A percentile compares a stretch with the other conserved stretches of the same genome.
Evolutionary conservation across 2,329 filamentous ascomycete genomes (phyloP).

Genomic region (Colletotrichum euphorbiae): DNA sequence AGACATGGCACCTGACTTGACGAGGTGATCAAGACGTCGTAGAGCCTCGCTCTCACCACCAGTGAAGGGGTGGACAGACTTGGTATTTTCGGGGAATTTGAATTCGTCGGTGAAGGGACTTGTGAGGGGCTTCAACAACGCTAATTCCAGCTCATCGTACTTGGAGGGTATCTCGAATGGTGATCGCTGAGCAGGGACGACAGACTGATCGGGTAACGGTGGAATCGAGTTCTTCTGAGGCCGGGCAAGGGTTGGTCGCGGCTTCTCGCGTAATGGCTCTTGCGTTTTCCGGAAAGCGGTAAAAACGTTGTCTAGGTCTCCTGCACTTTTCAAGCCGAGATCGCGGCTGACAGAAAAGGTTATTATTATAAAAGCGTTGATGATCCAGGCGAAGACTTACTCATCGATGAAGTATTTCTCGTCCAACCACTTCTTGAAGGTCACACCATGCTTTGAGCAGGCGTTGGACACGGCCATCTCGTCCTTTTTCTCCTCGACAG

Average conservation of each 20-base stretch:
- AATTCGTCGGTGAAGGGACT: constrained; percentile 64
- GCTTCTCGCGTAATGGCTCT: constrained; percentile 75
- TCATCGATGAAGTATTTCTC: constrained; percentile 86
- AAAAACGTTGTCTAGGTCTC: constrained; percentile 79
- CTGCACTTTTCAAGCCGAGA: constrained; percentile 65
- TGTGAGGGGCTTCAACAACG: constrained; percentile 69
- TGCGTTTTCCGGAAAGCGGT: constrained; percentile 79
- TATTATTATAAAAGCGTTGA: constrained; percentile 41
- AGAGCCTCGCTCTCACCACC: constrained; percentile 75
- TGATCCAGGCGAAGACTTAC: constrained; percentile 60
- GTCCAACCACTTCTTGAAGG: constrained; percentile 76
- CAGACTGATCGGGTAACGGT: constrained; percentile 60
- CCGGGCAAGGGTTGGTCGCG: constrained; percentile 66
- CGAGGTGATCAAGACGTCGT: constrained; percentile 69
- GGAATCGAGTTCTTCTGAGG: constrained; percentile 66
- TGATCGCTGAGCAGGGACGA: constrained; percentile 66
- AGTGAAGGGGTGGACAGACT: constrained; percentile 72
- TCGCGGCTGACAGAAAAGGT: constrained; percentile 66
- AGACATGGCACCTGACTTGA: constrained; percentile 70
- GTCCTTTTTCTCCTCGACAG: constrained; percentile 75
- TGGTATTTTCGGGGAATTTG: constrained; percentile 61
- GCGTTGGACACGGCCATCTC: constrained; percentile 66
- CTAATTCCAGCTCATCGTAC: constrained; percentile 63
- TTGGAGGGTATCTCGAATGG: constrained; percentile 74
- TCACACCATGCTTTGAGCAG: constrained; percentile 63